phyloP scores from a whole-genome alignment of 306 rosid genomes.

The Cotoneaster glaucophyllus region DNA sequence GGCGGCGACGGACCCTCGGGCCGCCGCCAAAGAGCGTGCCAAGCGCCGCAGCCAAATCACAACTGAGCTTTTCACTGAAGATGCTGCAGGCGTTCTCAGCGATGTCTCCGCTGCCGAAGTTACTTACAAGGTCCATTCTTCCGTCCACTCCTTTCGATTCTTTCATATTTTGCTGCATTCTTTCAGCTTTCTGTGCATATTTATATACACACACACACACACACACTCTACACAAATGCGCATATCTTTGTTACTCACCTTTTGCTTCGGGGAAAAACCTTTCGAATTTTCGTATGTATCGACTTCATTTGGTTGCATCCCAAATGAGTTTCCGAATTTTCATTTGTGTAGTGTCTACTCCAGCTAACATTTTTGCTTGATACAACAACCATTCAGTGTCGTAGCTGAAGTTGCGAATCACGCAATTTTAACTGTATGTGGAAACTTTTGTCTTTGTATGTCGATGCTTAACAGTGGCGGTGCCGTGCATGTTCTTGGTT shows the following conservation, averaged over 20 bases:
- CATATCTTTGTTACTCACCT: neutral
- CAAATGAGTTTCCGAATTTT: neutral
- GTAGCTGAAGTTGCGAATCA: neutral
- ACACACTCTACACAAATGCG: neutral
- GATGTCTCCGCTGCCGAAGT: conserved; percentile 52
- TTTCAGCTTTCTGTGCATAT: neutral
- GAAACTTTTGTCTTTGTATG: neutral
- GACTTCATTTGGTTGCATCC: neutral
- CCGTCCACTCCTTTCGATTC: too few relatives aligned
- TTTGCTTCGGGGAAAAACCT: too few relatives aligned
- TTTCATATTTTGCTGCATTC: too few relatives aligned
- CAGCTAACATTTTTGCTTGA: neutral
- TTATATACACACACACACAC: too few relatives aligned
- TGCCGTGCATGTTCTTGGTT: neutral
- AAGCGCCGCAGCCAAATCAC: conserved; percentile 49
- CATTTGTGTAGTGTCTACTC: neutral
- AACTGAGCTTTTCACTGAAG: conserved; percentile 46
- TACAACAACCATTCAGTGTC: neutral
- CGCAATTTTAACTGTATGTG: neutral
- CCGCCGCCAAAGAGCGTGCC: conserved; percentile 65
- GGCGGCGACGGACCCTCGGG: conserved; percentile 27
- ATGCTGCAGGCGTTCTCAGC: conserved; percentile 24
- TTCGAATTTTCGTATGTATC: neutral
- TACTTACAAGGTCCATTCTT: conserved; percentile 17
- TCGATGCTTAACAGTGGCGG: neutral